A percentile compares a stretch with the other conserved stretches of the same genome.
Conservation (phyloP, 1,284 basidiomycete species). For the Moesziomyces sp. region DNA sequence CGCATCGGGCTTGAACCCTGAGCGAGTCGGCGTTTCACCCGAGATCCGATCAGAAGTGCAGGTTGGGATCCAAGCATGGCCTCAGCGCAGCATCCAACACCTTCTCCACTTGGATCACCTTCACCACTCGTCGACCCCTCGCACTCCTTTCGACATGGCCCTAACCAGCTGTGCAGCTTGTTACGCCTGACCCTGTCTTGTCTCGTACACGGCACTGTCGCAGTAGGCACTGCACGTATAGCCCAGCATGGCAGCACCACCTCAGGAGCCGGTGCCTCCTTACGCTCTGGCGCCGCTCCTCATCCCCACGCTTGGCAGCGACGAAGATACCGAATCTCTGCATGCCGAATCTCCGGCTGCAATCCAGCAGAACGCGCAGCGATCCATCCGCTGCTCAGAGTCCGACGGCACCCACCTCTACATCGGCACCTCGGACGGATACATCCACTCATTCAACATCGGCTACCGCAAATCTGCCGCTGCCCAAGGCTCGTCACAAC, state of each 20-base stretch:
- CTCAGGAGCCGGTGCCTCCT: slow-evolving; percentile 36
- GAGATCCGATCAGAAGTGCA: slow-evolving; percentile 18
- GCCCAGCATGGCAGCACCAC: slow-evolving; percentile 12
- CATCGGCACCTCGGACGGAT: slow-evolving; percentile 54
- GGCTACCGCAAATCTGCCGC: slow-evolving; percentile 2
- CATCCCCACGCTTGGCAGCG: slow-evolving; percentile 43
- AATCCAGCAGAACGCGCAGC: slow-evolving; percentile 33
- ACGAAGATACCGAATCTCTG: slow-evolving; percentile 3
- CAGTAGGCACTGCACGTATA: slow-evolving; percentile 3
- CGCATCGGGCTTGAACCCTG: slow-evolving; percentile 17
- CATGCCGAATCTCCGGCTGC: slow-evolving; percentile 49
- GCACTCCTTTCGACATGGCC: too few species aligned
- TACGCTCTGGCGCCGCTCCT: slow-evolving; percentile 49
- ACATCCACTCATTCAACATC: slow-evolving; percentile 45
- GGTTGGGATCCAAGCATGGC: slow-evolving; percentile 2
- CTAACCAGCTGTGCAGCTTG: too few species aligned
- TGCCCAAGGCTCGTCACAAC: neutral
- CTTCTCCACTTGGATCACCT: too few species aligned
- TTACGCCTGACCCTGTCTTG: too few species aligned
- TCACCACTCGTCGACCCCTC: too few species aligned
- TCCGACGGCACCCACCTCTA: slow-evolving; percentile 47
- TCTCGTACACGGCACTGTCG: neutral
- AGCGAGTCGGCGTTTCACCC: slow-evolving; percentile 3
- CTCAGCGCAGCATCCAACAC: slow-evolving; percentile 5
- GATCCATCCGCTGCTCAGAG: slow-evolving; percentile 43